Base-by-base conservation (phyloP, 768 basidiomycete genomes). In the Boletellus sp. region DNA sequence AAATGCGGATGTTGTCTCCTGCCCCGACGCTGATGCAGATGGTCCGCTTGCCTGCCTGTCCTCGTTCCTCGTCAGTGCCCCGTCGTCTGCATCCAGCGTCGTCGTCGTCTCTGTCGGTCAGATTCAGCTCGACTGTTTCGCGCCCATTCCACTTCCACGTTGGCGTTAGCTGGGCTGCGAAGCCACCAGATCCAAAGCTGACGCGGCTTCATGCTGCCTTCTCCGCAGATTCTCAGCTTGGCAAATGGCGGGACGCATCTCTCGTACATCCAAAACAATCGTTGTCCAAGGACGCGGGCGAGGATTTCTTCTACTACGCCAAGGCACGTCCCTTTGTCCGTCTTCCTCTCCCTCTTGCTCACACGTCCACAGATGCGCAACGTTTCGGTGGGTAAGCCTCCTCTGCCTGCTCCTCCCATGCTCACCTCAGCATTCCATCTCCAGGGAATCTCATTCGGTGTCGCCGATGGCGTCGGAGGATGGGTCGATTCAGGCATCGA, bases 391-490 rank as follows among this genome's bases (percentile, higher is more conserved):
- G 72, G 84, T 78, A 59, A 58, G 66, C 44, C 34, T 40, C 0
- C 19, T 43, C 24, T 12, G 4, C 34, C 36, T 17, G 35, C 17
- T 19, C 45, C 50, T 57, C 50, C 60, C 55, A 37, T 50, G 61
- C 55, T 56, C 54, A 50, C 55, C 69, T 43, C 66, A 62, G 37
- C 55, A 17, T 39, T 24, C 32, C 19, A 15, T 40, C 0, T 20
- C n/a, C 26, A 90, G 87, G 87, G 88, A 20, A 65, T 90, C 24
- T 79, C 87, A 2, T 75, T 96, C 46, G 92, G 90, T 33, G 80
- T 96, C 5, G 90, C 93, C 34, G 94, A 97, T 59, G 94, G 94
- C 17, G 93, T 96, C 4, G 93, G 93, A 2, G 93, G 94, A 17
- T 97, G 94, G 94, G 78, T 81, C 42, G 80, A 85, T 33, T 79